Conservation (phyloP, 2,329 filamentous ascomycete genomes). For the Exutisphaerella laricina region DNA sequence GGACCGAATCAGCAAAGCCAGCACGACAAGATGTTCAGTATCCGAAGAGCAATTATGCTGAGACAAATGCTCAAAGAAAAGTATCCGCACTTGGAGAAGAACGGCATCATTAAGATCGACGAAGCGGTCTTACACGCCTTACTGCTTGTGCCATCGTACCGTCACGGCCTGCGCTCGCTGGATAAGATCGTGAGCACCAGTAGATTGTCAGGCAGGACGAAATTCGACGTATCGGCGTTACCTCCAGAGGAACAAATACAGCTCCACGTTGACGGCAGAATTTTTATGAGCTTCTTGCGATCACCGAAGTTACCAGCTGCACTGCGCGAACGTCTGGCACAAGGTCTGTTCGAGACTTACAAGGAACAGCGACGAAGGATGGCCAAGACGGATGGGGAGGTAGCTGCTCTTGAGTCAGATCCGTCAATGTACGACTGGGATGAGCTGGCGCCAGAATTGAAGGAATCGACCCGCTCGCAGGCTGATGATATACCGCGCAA, state of each 20-base stretch:
- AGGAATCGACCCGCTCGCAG: conserved; percentile 33
- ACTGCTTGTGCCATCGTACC: conserved; percentile 31
- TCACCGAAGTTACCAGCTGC: conserved; percentile 29
- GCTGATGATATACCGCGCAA: conserved; percentile 35
- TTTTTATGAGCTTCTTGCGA: conserved; percentile 33
- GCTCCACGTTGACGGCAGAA: conserved; percentile 32
- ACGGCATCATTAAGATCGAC: conserved; percentile 31
- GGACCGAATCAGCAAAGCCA: conserved; percentile 29
- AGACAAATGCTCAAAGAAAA: conserved; percentile 30
- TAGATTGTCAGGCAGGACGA: conserved; percentile 29
- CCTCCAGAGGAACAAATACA: conserved; percentile 35
- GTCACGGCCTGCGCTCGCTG: conserved; percentile 32
- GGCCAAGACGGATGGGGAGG: conserved; percentile 25
- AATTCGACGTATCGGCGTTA: conserved; percentile 32
- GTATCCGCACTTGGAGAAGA: conserved; percentile 29
- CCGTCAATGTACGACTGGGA: conserved; percentile 34
- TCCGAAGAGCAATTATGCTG: conserved; percentile 32
- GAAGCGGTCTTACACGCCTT: conserved; percentile 33
- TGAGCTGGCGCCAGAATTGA: conserved; percentile 30
- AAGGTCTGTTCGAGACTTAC: conserved; percentile 33
- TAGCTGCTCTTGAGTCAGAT: conserved; percentile 27
- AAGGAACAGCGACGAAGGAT: conserved; percentile 30
- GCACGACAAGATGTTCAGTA: conserved; percentile 28
- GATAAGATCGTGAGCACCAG: conserved; percentile 34
- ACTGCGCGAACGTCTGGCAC: conserved; percentile 32